Conservation (phyloP, 1,284 basidiomycete species). For the Ceratobasidium sp. region DNA sequence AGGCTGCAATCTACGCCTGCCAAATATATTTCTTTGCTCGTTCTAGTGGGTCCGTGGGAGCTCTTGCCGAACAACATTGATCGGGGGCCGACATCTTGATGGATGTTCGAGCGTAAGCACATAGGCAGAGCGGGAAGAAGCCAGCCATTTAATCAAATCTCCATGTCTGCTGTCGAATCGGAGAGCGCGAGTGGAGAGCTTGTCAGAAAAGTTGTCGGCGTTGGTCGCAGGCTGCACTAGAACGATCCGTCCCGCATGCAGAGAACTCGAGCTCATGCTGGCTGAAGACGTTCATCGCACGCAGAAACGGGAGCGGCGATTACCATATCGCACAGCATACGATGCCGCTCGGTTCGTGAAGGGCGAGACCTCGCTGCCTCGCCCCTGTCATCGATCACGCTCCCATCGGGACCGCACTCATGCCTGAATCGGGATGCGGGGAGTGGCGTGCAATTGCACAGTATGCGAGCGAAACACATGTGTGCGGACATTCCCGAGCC, state of each 20-base stretch:
- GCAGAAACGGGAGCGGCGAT: conserved; percentile 12
- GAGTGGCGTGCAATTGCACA: conserved; percentile 3
- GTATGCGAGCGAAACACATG: neutral
- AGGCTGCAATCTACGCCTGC: neutral
- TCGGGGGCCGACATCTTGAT: neutral
- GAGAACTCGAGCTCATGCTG: too few species aligned
- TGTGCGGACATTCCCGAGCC: neutral
- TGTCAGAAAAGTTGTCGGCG: neutral
- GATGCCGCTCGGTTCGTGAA: neutral
- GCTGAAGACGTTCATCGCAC: conserved; percentile 1
- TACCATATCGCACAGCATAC: neutral
- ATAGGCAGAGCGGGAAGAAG: conserved; percentile 9
- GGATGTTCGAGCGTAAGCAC: neutral
- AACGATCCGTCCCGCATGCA: neutral
- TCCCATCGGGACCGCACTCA: neutral
- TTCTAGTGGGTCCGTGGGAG: neutral
- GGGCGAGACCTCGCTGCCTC: neutral
- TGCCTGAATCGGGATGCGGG: conserved; percentile 3
- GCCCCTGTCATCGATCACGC: neutral
- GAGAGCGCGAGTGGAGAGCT: neutral
- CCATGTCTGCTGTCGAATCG: neutral
- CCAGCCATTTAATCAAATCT: neutral
- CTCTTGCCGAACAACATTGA: neutral
- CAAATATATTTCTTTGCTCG: conserved; percentile 31
- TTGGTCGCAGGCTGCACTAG: neutral